Conservation (phyloP, 441 rosid genomes). For the Euphorbia celastroides region DNA sequence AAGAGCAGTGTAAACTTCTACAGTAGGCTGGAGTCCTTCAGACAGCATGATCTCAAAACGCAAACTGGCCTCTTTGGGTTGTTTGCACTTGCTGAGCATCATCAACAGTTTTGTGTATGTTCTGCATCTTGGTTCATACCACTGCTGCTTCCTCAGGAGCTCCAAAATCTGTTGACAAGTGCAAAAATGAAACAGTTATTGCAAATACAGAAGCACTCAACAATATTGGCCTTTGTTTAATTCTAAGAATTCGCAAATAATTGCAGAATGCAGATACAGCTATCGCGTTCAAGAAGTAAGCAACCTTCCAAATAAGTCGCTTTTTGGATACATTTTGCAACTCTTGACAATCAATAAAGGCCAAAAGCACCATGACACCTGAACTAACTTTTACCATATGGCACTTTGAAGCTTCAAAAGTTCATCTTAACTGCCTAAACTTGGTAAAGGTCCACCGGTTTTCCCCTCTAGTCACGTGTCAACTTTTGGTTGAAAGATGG, state of each 20-base stretch:
- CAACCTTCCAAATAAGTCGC: neutral
- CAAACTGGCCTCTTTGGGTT: constrained; percentile 59
- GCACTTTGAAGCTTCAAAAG: too few species aligned
- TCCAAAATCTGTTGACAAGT: constrained; percentile 52
- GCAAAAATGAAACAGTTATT: too few species aligned
- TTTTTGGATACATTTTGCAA: neutral
- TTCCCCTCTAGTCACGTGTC: too few species aligned
- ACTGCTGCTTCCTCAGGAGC: constrained; percentile 69
- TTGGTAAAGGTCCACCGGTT: too few species aligned
- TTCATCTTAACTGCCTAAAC: too few species aligned
- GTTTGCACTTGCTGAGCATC: constrained; percentile 75
- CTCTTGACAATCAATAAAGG: neutral
- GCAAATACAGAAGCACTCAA: neutral
- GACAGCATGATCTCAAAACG: constrained; percentile 61
- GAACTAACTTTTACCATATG: too few species aligned
- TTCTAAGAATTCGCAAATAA: neutral
- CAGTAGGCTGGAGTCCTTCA: constrained; percentile 63
- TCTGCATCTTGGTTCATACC: constrained; percentile 75
- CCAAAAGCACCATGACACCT: too few species aligned
- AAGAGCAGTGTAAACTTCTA: constrained; percentile 77
- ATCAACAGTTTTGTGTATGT: constrained; percentile 56
- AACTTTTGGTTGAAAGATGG: too few species aligned
- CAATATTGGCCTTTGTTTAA: neutral
- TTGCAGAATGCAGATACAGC: constrained; percentile 1
- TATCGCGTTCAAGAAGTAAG: neutral